Base-by-base conservation (phyloP, 305 asterid species). In the Stenogyne calaminthoides region DNA sequence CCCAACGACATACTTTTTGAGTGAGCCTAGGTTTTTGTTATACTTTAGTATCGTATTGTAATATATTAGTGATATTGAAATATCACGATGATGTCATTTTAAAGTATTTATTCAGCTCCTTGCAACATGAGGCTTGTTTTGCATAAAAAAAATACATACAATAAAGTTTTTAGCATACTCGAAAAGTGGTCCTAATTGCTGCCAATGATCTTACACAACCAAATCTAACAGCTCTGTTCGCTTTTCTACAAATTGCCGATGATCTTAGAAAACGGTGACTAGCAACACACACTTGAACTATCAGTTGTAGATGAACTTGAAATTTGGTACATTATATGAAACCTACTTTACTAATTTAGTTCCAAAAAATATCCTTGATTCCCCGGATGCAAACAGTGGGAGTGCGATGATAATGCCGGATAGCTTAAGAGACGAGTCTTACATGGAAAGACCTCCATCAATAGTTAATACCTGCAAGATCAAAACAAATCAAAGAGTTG, bases 371-470 rank as follows among this genome's bases (percentile, higher is more conserved):
- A 62, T 12, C 61, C 58, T 71, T 19, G 57, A 47, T 27, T 49
- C 44, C 51, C 3, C 42, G 51, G 39, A 36, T 22, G 40, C 20
- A 76, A 4, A 16, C 54, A 11, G 54, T 18, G 44, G 36, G 34
- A 32, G 60, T 0, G 1, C 65, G 37, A 18, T 6, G 69, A 27
- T 19, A n/a, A 11, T 64, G 73, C 54, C 20, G 70, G 16, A 58
- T 52, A 36, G 60, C 62, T 9, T 19, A 42, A 37, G 11, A 42
- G 40, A 55, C 40, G 9, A 64, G 58, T 72, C 70, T 84, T 75
- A 86, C 91, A 88, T 86, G 67, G 83, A 86, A 88, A 88, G 83
- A 29, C 94, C 94, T 56, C 94, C 91, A 71, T 88, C 88, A 36
- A 88, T 86, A 67, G 90, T 81, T 25, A 84, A 70, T 71, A 88